Evolutionary conservation across 139 green algal species (phyloP).

Genomic region (Raphidocelis subcapitata): DNA sequence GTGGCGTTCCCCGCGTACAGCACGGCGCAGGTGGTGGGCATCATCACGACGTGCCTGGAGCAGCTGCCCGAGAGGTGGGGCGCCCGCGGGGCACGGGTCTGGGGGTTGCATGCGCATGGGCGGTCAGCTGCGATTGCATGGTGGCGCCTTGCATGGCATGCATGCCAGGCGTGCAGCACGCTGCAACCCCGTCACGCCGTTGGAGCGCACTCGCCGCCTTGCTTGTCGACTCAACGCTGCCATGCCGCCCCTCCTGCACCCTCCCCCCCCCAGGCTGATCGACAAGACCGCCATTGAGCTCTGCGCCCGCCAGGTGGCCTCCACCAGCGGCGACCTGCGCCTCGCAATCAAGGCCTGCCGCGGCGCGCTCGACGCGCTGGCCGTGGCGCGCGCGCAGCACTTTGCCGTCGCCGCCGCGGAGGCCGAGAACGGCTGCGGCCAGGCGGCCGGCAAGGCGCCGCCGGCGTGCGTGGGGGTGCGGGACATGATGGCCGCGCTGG

Average conservation of each 20-base stretch:
- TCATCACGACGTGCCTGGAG: background rate
- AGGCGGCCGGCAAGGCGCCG: constrained; percentile 2
- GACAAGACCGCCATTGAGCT: constrained; percentile 44
- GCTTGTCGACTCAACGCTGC: no score
- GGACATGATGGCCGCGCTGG: constrained; percentile 2
- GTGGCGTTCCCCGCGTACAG: constrained; percentile 55
- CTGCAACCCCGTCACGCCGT: no score
- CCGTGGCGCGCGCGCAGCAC: background rate
- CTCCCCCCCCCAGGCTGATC: constrained; percentile 41
- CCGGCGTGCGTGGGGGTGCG: background rate
- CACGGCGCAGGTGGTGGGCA: constrained; percentile 28
- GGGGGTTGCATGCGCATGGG: background rate
- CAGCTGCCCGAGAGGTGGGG: constrained; percentile 11
- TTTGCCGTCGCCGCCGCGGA: background rate
- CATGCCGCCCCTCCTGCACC: no score
- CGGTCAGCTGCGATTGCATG: background rate
- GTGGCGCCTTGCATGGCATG: background rate
- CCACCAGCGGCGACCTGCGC: constrained; percentile 40
- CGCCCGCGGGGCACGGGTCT: background rate
- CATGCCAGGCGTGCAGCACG: no score
- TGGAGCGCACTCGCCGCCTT: no score
- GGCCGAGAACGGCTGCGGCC: background rate
- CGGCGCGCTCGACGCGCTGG: constrained; percentile 21
- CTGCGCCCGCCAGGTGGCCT: constrained; percentile 36
- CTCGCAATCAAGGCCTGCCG: constrained; percentile 41